Conservation (phyloP, 768 basidiomycete genomes). For the Auriscalpium microsporum region DNA sequence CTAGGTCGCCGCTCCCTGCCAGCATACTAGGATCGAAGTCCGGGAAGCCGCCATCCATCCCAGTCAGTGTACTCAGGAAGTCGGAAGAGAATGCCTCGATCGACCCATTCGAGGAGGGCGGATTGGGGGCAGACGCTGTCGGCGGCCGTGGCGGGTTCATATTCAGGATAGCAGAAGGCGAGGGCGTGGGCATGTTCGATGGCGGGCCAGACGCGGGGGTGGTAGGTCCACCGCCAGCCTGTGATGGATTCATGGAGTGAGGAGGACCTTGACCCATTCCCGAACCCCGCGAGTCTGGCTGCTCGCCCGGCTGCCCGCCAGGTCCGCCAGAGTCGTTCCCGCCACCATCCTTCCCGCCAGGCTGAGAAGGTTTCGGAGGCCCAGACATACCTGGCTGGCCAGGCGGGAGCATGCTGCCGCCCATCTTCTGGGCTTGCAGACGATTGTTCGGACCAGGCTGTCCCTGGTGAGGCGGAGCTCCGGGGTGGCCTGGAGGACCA, state of each 20-base stretch:
- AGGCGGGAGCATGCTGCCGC: constrained; percentile 17
- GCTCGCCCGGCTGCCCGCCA: background rate
- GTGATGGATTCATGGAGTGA: background rate
- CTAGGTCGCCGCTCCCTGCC: background rate
- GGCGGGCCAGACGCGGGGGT: constrained; percentile 6
- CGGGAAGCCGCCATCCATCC: background rate
- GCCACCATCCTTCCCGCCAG: constrained; percentile 4
- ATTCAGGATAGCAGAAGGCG: constrained; percentile 8
- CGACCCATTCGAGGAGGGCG: background rate
- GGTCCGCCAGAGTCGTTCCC: background rate
- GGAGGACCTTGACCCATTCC: background rate
- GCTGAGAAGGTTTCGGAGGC: constrained; percentile 7
- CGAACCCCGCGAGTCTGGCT: background rate
- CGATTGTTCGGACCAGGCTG: constrained; percentile 1
- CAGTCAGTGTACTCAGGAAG: background rate
- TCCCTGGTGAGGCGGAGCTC: background rate
- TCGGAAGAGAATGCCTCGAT: background rate
- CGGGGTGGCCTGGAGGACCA: too few species aligned
- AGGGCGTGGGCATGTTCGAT: constrained; percentile 6
- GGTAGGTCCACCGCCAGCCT: background rate
- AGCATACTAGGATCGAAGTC: background rate
- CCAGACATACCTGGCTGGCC: constrained; percentile 12
- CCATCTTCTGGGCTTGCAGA: constrained; percentile 6
- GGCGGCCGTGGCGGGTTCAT: constrained; percentile 4
- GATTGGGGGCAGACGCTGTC: constrained; percentile 4